A percentile compares a stretch with the other conserved stretches of the same genome.
These are phyloP conservation scores for Royoungia palumana DNA, from an alignment of 768 basidiomycete genomes.

Conservation along the genomic window DNA sequence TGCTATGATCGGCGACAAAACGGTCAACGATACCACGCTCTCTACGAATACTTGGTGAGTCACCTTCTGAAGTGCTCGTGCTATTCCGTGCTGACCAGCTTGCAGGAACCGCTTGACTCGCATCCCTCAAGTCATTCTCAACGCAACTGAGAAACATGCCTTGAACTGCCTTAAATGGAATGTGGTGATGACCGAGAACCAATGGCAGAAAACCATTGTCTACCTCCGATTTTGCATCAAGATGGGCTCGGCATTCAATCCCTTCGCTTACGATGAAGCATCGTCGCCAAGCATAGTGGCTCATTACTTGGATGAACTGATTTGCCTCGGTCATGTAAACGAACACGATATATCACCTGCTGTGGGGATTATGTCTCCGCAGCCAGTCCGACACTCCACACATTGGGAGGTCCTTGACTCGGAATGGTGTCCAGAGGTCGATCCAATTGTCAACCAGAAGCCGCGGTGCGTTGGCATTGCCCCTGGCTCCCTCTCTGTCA, in stretches of 20 bases:
- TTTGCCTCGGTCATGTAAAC: constrained; percentile 6
- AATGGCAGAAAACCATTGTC: constrained; percentile 23
- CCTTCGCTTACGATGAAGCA: constrained; percentile 18
- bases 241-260: constrained; percentile 23
- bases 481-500: constrained; percentile 16
- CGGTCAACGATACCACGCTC: constrained; percentile 31
- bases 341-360: neutral
- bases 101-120: constrained; percentile 21
- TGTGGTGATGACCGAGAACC: constrained; percentile 12
- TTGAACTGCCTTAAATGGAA: constrained; percentile 24
- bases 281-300: constrained; percentile 17
- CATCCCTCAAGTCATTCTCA: constrained; percentile 23
- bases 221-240: constrained; percentile 26
- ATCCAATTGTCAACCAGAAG: constrained; percentile 30
- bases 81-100: constrained; percentile 4
- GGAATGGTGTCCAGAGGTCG: constrained; percentile 31
- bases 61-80: neutral
- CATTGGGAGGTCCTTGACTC: constrained; percentile 10
- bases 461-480: constrained; percentile 28
- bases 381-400: constrained; percentile 7
- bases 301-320: constrained; percentile 19
- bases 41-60: constrained; percentile 32
- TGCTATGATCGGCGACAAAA: constrained; percentile 36
- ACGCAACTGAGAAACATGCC: constrained; percentile 21
- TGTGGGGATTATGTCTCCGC: constrained; percentile 13